Conservation (phyloP, 257 asterid species). For the Plantago major region DNA sequence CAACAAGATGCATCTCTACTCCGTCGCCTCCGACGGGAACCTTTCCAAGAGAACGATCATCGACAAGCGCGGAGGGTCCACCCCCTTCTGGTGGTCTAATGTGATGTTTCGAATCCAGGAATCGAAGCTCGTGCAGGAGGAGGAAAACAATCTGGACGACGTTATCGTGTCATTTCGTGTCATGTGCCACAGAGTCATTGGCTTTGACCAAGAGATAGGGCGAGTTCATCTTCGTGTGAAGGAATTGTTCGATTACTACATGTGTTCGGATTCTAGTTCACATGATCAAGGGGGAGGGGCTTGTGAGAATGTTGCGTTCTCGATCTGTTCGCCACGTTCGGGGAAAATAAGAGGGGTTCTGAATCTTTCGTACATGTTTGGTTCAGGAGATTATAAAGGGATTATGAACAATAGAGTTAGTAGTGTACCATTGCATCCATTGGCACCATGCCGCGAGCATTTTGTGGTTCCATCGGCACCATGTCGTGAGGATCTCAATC, state of each 20-base stretch:
- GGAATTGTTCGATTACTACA: background rate
- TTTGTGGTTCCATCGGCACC: background rate
- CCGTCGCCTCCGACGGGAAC: background rate
- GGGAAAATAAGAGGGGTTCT: conserved; percentile 16
- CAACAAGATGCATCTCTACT: conserved; percentile 22
- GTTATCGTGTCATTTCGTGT: background rate
- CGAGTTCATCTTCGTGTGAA: background rate
- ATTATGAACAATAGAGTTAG: background rate
- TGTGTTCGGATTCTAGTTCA: background rate
- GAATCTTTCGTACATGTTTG: conserved; percentile 14
- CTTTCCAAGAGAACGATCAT: background rate
- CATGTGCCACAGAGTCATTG: background rate
- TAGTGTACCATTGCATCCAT: background rate
- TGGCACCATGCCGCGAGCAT: background rate
- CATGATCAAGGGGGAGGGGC: background rate
- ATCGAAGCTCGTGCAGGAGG: conserved; percentile 3
- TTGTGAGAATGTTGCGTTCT: background rate
- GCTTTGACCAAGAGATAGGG: conserved; percentile 18
- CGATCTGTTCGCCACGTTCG: background rate
- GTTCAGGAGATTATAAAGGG: conserved; percentile 1
- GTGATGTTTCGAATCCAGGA: conserved; percentile 9
- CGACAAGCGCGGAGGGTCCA: conserved; percentile 13
- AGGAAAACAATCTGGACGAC: background rate
- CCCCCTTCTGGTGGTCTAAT: conserved; percentile 22
- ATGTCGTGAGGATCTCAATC: too few relatives aligned